Evolutionary conservation across 176 grass and related monocot genomes (phyloP).

Genomic region (Cenchrus fungigraminus): DNA sequence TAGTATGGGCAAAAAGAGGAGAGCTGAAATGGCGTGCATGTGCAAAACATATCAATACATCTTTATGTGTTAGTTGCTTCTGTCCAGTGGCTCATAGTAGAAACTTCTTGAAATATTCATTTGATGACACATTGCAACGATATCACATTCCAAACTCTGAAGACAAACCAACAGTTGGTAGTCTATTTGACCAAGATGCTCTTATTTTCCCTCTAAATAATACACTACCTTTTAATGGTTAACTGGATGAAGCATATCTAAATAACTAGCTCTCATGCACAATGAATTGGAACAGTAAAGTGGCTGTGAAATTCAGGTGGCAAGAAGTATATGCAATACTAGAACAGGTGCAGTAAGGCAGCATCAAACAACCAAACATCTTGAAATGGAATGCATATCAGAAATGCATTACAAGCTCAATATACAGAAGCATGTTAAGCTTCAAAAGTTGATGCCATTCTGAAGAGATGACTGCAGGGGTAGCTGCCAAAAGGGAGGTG

Average conservation of each 20-base stretch:
- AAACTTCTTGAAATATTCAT: constrained; percentile 10
- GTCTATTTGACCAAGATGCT: constrained; percentile 11
- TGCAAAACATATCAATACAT: constrained; percentile 18
- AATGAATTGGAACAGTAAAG: background rate
- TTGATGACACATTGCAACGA: constrained; percentile 9
- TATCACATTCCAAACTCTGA: background rate
- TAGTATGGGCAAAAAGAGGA: constrained; percentile 21
- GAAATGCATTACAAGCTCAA: background rate
- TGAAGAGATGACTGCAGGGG: background rate
- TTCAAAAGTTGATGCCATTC: background rate
- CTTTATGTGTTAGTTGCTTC: background rate
- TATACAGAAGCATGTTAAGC: constrained; percentile 21
- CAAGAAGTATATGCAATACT: constrained; percentile 22
- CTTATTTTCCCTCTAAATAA: background rate
- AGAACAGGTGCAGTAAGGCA: background rate
- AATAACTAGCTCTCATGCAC: background rate
- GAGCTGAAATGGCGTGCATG: background rate
- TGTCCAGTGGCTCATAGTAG: background rate
- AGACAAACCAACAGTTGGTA: constrained; percentile 9
- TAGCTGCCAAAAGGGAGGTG: constrained; percentile 21
- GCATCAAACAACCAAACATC: background rate
- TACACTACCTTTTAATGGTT: constrained; percentile 26
- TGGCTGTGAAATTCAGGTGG: background rate
- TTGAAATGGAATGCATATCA: constrained; percentile 31
- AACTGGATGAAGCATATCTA: background rate